phyloP scores from a whole-genome alignment of 2,329 filamentous ascomycete species.

The Sodiomyces alkalinus region DNA sequence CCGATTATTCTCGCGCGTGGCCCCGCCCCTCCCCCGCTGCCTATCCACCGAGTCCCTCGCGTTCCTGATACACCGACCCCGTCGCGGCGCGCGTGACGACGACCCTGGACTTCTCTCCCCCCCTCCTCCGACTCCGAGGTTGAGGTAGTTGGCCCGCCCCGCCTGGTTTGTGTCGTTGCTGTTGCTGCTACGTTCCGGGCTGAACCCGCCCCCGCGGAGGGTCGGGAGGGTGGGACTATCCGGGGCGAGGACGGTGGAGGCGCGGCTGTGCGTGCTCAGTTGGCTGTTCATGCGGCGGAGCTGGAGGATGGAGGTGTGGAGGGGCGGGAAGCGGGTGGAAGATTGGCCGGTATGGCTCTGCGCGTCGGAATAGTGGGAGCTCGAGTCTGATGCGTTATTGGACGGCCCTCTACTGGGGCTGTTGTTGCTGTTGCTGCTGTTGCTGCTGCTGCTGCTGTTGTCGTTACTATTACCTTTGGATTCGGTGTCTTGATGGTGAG shows the following conservation, averaged over 20 bases:
- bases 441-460: no score
- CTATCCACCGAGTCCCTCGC: slow-evolving; percentile 3
- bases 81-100: no score
- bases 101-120: neutral
- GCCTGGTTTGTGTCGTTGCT: slow-evolving; percentile 14
- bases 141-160: slow-evolving; percentile 30
- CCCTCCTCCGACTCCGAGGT: slow-evolving; percentile 18
- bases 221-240: slow-evolving; percentile 24
- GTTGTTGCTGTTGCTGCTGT: neutral
- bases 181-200: slow-evolving; percentile 17
- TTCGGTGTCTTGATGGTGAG: neutral
- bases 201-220: slow-evolving; percentile 22
- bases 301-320: slow-evolving; percentile 13
- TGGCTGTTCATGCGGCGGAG: slow-evolving; percentile 43
- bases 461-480: no score
- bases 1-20: slow-evolving; percentile 1
- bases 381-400: neutral
- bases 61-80: slow-evolving; percentile 2
- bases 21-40: no score
- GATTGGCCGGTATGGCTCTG: neutral
- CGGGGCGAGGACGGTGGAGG: slow-evolving; percentile 17
- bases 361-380: neutral
- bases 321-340: slow-evolving; percentile 1
- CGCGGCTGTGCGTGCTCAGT: slow-evolving; percentile 27
- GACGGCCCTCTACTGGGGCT: neutral